Conservation (phyloP, 352 stramenopile genomes). For the Globisporangium uncinulatum region DNA sequence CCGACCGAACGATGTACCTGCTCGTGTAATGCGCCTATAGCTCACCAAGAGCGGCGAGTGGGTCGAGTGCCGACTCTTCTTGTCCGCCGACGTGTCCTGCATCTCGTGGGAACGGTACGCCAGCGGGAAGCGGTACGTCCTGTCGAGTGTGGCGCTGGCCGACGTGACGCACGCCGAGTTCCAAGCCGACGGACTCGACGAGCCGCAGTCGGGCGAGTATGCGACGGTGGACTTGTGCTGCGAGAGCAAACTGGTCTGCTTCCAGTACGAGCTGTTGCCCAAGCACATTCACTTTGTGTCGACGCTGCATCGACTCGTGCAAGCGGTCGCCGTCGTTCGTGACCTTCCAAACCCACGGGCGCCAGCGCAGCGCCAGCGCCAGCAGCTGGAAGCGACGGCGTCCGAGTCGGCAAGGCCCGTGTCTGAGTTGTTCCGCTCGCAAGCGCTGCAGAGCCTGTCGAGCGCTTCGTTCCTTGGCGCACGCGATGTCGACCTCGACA, state of each 20-base stretch:
- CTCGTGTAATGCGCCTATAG: background rate
- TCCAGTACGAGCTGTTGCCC: conserved; percentile 9
- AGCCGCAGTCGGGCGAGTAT: conserved; percentile 4
- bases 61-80: conserved; percentile 6
- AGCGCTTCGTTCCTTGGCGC: conserved; percentile 13
- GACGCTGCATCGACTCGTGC: background rate
- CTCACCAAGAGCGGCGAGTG: conserved; percentile 7
- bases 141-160: conserved; percentile 13
- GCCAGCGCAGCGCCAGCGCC: background rate
- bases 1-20: background rate
- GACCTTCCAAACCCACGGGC: background rate
- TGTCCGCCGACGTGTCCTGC: conserved; percentile 1
- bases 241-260: conserved; percentile 8
- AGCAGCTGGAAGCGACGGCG: background rate
- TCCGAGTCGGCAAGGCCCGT: background rate
- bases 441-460: conserved; percentile 8
- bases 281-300: conserved; percentile 7
- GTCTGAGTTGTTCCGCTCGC: background rate
- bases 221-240: conserved; percentile 8
- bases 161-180: conserved; percentile 11
- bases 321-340: conserved; percentile 1
- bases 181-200: conserved; percentile 2
- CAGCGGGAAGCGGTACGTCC: conserved; percentile 7
- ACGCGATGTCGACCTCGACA: conserved; percentile 18
- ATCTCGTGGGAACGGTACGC: conserved; percentile 12